Percentiles rank a stretch among this genome's conserved stretches.
Conservation (phyloP, 495 filamentous ascomycete genomes). For the Penicillium waksmanii region DNA sequence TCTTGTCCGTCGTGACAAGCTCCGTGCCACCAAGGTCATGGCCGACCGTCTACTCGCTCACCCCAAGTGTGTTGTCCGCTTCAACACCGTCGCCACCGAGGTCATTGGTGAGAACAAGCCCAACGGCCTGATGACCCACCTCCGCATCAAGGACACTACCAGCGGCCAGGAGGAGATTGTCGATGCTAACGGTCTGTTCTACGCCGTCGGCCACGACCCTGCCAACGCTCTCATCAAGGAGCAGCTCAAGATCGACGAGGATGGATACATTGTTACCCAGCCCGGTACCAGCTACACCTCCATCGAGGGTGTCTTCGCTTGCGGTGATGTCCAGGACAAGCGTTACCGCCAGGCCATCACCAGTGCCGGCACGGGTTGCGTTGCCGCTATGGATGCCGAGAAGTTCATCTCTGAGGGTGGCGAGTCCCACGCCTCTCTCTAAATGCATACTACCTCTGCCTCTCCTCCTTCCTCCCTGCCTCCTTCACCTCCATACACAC, state of each 20-base stretch:
- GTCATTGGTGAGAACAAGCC: constrained; percentile 79
- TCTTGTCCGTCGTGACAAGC: constrained; percentile 80
- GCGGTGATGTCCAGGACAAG: constrained; percentile 98
- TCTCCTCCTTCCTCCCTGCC: constrained; percentile 1
- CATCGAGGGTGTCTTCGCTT: constrained; percentile 91
- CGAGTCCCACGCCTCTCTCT: constrained; percentile 64
- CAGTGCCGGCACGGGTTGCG: constrained; percentile 94
- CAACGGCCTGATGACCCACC: constrained; percentile 78
- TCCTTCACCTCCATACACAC: background rate
- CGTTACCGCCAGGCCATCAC: constrained; percentile 97
- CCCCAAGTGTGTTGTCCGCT: constrained; percentile 87
- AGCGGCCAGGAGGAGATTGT: constrained; percentile 79
- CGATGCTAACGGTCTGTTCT: constrained; percentile 92
- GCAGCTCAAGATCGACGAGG: constrained; percentile 81
- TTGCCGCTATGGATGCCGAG: constrained; percentile 94
- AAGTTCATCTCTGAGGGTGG: constrained; percentile 83
- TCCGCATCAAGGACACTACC: constrained; percentile 77
- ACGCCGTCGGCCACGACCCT: constrained; percentile 96
- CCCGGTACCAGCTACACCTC: constrained; percentile 88
- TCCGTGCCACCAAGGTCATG: constrained; percentile 91
- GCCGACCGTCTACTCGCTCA: constrained; percentile 78
- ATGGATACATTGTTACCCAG: constrained; percentile 87
- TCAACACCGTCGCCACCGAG: constrained; percentile 79
- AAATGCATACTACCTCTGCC: constrained; percentile 22
- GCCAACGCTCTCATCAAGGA: constrained; percentile 86